phyloP scores from a whole-genome alignment of 371 early-diverging fungal genomes.

The Mortierella sp. region DNA sequence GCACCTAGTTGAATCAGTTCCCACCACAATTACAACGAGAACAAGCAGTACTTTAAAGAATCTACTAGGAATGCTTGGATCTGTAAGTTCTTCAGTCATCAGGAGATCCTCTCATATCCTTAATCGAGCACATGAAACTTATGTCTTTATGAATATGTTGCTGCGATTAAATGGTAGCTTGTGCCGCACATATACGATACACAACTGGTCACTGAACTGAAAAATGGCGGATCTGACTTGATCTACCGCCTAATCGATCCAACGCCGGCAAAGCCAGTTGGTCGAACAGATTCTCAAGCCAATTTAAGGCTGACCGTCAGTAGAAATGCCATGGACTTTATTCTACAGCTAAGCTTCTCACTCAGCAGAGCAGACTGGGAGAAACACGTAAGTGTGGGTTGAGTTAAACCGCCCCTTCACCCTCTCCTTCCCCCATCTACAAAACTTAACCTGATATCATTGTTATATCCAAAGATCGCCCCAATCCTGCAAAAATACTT shows the following conservation, averaged over 20 bases:
- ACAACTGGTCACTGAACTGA: conserved; percentile 50
- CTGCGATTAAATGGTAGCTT: conserved; percentile 13
- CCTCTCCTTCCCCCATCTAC: background rate
- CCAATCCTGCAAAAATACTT: conserved; percentile 75
- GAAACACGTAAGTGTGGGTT: conserved; percentile 56
- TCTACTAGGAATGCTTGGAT: conserved; percentile 42
- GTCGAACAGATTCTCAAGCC: conserved; percentile 30
- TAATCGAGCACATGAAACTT: background rate
- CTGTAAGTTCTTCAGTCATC: conserved; percentile 17
- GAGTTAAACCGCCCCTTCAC: background rate
- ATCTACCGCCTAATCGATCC: conserved; percentile 46
- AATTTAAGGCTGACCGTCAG: conserved; percentile 63
- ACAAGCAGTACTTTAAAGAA: conserved; percentile 34
- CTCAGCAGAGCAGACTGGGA: conserved; percentile 70
- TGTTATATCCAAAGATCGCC: conserved; percentile 61
- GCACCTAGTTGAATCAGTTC: conserved; percentile 59
- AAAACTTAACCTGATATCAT: background rate
- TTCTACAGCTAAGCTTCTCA: conserved; percentile 65
- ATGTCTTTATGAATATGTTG: background rate
- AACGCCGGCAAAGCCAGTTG: conserved; percentile 21
- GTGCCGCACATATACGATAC: conserved; percentile 53
- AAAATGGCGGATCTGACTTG: conserved; percentile 45
- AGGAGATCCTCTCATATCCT: background rate
- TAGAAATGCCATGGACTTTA: conserved; percentile 65
- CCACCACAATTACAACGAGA: conserved; percentile 11